These are phyloP conservation scores for Trichoderma pleuroti DNA, from an alignment of 2,329 filamentous ascomycete species.

Conservation along the genomic window DNA sequence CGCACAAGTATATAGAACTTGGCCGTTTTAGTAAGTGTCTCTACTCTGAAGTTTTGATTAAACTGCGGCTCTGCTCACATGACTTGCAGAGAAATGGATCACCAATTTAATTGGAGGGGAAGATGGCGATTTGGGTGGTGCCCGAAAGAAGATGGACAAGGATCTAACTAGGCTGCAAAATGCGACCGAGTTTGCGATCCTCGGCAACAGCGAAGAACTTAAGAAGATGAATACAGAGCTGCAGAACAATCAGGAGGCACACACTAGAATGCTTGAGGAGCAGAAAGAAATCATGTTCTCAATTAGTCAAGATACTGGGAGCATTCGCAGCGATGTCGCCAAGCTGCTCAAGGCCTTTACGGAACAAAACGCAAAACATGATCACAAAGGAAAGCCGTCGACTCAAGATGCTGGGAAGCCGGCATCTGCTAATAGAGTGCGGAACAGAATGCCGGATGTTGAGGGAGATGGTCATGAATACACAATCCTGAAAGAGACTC, in stretches of 20 bases:
- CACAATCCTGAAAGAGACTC: conserved; percentile 27
- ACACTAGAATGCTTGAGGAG: conserved; percentile 27
- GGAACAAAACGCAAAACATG: conserved; percentile 21
- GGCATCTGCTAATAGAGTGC: conserved; percentile 23
- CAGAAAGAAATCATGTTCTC: conserved; percentile 27
- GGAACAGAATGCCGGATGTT: conserved; percentile 25
- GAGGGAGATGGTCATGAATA: conserved; percentile 28
- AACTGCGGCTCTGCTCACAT: not conserved
- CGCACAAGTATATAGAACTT: conserved; percentile 34
- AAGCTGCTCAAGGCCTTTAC: conserved; percentile 28
- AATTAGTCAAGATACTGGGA: conserved; percentile 29
- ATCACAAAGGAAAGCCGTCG: conserved; percentile 22
- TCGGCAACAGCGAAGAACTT: conserved; percentile 33
- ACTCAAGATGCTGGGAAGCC: conserved; percentile 25
- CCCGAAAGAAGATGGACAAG: conserved; percentile 30
- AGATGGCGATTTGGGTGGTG: conserved; percentile 31
- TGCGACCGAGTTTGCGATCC: conserved; percentile 34
- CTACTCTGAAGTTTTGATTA: too few species aligned
- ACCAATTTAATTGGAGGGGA: conserved; percentile 30
- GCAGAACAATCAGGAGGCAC: conserved; percentile 26
- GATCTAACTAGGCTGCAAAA: conserved; percentile 29
- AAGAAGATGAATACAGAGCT: conserved; percentile 29
- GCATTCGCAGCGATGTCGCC: conserved; percentile 27
- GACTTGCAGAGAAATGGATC: conserved; percentile 31
- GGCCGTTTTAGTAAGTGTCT: conserved; percentile 30